These are phyloP conservation scores for Acacia acuminata DNA, from an alignment of 306 rosid genomes.

Conservation along the genomic window DNA sequence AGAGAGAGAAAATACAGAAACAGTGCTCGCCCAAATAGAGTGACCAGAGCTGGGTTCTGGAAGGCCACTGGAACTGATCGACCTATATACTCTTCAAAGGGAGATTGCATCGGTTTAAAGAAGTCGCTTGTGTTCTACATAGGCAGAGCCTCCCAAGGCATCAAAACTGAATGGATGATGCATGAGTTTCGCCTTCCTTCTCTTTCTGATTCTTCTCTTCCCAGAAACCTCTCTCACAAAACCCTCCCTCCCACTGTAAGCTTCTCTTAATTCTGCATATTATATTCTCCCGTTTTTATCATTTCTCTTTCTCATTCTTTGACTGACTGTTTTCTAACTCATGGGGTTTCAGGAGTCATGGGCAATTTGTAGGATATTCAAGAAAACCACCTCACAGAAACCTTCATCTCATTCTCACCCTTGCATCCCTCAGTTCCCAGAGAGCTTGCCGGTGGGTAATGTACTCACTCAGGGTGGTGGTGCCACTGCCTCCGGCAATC, in stretches of 20 bases:
- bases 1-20: constrained; percentile 78
- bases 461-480: constrained; percentile 39
- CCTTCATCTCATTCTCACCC: constrained; percentile 55
- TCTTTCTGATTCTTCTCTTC: constrained; percentile 33
- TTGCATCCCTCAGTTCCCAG: constrained; percentile 59
- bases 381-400: constrained; percentile 73
- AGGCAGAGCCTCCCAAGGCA: constrained; percentile 80
- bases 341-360: constrained; percentile 68
- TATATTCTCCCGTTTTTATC: too few species aligned
- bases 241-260: constrained; percentile 59
- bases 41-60: constrained; percentile 82
- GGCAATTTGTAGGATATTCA: constrained; percentile 90
- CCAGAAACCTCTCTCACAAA: constrained; percentile 54
- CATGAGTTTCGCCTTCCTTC: constrained; percentile 81
- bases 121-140: constrained; percentile 83
- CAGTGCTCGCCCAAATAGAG: constrained; percentile 77
- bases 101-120: constrained; percentile 80
- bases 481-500: constrained; percentile 24
- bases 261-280: background rate
- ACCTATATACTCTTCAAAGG: constrained; percentile 69
- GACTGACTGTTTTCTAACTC: background rate
- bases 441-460: constrained; percentile 39
- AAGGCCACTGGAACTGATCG: constrained; percentile 88
- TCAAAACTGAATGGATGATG: constrained; percentile 95
- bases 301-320: constrained; percentile 1